phyloP scores from a whole-genome alignment of 345 rosid genomes.

The Citrus unshiu region DNA sequence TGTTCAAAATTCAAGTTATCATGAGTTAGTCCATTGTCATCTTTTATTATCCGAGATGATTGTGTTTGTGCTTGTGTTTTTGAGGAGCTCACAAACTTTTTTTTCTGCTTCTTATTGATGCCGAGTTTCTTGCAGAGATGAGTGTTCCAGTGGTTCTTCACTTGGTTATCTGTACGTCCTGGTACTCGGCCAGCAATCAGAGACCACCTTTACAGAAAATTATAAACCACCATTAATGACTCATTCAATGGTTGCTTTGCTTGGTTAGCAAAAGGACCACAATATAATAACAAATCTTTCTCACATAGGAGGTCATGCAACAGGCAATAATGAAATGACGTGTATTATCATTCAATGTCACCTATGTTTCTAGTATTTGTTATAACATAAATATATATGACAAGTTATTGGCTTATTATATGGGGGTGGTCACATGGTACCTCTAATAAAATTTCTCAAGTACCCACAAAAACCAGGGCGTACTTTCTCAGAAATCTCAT shows the following conservation, averaged over 20 bases:
- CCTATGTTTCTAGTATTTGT: too few species aligned
- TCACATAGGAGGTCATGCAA: too few species aligned
- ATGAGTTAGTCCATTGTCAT: background rate
- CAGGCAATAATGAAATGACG: too few species aligned
- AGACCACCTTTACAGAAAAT: constrained; percentile 36
- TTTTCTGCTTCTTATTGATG: constrained; percentile 4
- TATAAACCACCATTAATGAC: background rate
- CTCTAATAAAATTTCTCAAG: background rate
- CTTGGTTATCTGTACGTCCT: constrained; percentile 51
- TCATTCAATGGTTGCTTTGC: background rate
- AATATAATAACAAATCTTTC: background rate
- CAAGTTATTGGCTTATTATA: too few species aligned
- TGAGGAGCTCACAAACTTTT: too few species aligned
- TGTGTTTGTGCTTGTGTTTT: background rate
- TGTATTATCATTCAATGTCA: too few species aligned
- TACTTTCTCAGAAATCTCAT: background rate
- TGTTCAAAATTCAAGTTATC: background rate
- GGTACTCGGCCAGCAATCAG: constrained; percentile 55
- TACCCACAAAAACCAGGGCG: background rate
- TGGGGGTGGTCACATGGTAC: too few species aligned
- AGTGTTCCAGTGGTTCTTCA: constrained; percentile 61
- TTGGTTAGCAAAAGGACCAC: background rate
- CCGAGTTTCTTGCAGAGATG: constrained; percentile 43
- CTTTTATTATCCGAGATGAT: background rate
- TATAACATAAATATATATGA: too few species aligned